Percentiles rank a stretch among this genome's conserved stretches.
Evolutionary conservation across 768 basidiomycete species (phyloP).

Genomic region (Suillus hirtellus): DNA sequence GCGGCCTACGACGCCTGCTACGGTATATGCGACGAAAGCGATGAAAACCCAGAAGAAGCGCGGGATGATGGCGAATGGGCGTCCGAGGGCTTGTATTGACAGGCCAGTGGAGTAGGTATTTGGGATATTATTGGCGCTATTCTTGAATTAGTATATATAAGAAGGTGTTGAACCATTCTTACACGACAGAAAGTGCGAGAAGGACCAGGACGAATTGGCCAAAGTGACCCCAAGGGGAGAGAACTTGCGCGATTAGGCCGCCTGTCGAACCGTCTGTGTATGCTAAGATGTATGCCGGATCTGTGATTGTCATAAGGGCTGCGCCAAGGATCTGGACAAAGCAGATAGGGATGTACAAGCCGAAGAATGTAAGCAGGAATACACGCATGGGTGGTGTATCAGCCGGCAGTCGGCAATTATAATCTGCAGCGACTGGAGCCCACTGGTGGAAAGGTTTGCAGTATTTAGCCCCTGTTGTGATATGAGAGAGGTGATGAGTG

Average conservation of each 20-base stretch:
- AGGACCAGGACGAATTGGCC: constrained; percentile 44
- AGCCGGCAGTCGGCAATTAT: constrained; percentile 51
- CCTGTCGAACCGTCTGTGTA: constrained; percentile 43
- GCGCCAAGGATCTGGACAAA: constrained; percentile 41
- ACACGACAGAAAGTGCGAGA: constrained; percentile 44
- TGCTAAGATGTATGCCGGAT: constrained; percentile 40
- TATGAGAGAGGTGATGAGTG: background rate
- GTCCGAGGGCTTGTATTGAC: constrained; percentile 46
- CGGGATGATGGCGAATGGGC: constrained; percentile 43
- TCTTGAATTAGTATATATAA: constrained; percentile 1
- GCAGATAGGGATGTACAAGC: constrained; percentile 47
- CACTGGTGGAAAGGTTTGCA: constrained; percentile 26
- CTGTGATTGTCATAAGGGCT: constrained; percentile 42
- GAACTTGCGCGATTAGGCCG: constrained; percentile 43
- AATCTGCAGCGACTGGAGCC: constrained; percentile 56
- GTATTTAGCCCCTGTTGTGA: background rate
- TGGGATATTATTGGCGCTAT: constrained; percentile 41
- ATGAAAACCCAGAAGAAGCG: constrained; percentile 48
- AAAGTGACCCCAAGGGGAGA: constrained; percentile 45
- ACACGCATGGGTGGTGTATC: constrained; percentile 43
- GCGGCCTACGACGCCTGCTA: constrained; percentile 43
- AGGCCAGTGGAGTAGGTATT: constrained; percentile 50
- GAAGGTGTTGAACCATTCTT: background rate
- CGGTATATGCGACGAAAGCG: constrained; percentile 39
- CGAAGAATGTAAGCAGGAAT: constrained; percentile 52